Conservation (phyloP, 768 basidiomycete species). For the Boletus reticulatus region DNA sequence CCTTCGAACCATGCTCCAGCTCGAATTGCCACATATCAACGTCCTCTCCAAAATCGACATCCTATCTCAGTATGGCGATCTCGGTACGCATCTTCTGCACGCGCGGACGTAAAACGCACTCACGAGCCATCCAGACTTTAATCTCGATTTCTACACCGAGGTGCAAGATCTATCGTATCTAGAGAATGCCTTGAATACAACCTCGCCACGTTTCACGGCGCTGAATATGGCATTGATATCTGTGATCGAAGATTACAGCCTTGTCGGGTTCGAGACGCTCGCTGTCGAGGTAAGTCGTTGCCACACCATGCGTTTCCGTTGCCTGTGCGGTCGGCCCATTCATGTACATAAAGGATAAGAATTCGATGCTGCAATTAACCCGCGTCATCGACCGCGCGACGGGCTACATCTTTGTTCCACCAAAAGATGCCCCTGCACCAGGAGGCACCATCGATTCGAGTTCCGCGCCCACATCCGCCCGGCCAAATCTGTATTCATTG, state of each 20-base stretch:
- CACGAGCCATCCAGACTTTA: constrained; percentile 67
- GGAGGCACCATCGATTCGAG: constrained; percentile 31
- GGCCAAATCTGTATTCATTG: constrained; percentile 66
- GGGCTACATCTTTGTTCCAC: constrained; percentile 86
- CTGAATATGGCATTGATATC: constrained; percentile 91
- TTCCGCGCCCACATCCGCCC: constrained; percentile 36
- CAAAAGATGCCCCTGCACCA: constrained; percentile 32
- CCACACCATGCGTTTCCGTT: background rate
- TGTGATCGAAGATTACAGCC: constrained; percentile 87
- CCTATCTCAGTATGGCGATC: constrained; percentile 84
- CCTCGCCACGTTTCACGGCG: constrained; percentile 67
- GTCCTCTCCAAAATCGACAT: constrained; percentile 96
- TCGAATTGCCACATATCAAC: constrained; percentile 97
- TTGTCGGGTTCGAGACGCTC: constrained; percentile 95
- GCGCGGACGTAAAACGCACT: background rate
- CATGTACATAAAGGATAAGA: constrained; percentile 65
- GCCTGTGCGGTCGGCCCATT: background rate
- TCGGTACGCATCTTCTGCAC: constrained; percentile 54
- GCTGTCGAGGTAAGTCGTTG: constrained; percentile 76
- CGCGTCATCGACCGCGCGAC: constrained; percentile 86
- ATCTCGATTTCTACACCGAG: constrained; percentile 96
- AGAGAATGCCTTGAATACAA: constrained; percentile 63
- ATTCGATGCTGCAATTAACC: constrained; percentile 89
- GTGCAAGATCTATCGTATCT: constrained; percentile 94
- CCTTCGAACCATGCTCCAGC: constrained; percentile 94